phyloP scores from a whole-genome alignment of 305 asterid genomes.

The Galium porrigens region DNA sequence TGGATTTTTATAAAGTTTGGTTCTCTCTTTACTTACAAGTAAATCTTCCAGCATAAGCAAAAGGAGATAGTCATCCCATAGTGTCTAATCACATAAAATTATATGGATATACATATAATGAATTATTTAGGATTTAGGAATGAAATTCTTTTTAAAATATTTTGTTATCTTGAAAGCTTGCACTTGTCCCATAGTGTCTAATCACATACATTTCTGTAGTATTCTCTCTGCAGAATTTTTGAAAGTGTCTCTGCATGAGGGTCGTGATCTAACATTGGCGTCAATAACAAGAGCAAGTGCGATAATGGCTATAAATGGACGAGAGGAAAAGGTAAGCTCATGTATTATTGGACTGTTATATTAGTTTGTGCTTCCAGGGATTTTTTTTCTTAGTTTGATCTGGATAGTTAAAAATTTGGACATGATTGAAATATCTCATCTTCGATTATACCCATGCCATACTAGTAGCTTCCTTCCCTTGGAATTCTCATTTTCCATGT shows the following conservation, averaged over 20 bases:
- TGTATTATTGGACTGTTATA: neutral
- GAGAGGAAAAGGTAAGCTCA: slow-evolving; percentile 48
- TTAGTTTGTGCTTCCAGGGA: neutral
- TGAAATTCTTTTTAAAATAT: neutral
- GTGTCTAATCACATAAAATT: neutral
- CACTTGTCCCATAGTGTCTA: slow-evolving; percentile 34
- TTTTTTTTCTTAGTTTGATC: neutral
- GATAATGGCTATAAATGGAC: slow-evolving; percentile 36
- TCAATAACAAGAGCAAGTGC: slow-evolving; percentile 25
- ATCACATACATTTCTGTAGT: slow-evolving; percentile 86
- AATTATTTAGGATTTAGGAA: neutral
- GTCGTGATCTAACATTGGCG: slow-evolving; percentile 28
- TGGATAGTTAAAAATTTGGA: neutral
- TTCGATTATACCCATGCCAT: neutral
- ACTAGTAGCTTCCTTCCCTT: neutral
- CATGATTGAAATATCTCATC: neutral
- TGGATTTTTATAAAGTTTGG: neutral
- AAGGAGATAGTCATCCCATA: neutral
- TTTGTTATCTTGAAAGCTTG: neutral
- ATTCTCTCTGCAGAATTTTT: slow-evolving; percentile 99
- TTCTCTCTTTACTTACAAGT: neutral
- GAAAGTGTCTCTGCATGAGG: slow-evolving; percentile 59
- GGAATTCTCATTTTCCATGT: neutral
- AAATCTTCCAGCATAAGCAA: neutral
- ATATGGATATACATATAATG: too few species aligned